Evolutionary conservation across 2,329 filamentous ascomycete species (phyloP), one percentile per base, ranked within the genome.

Genomic region (Ascomycota sp.): DNA sequence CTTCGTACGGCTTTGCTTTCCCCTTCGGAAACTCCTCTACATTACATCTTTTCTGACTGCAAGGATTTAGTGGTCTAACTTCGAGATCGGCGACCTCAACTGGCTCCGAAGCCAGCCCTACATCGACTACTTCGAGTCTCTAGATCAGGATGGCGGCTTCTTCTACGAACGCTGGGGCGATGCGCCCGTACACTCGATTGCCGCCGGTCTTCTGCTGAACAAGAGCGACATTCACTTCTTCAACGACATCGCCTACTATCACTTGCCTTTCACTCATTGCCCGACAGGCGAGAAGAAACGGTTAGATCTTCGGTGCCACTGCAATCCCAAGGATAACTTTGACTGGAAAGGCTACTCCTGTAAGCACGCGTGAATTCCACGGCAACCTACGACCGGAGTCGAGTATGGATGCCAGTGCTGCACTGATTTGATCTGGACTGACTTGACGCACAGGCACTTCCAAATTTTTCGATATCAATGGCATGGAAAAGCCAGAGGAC

Each of bases 121-220:
- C 56, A 57, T 75, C 27, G 86, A 95, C 55, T 98, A 73, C 59
- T 98, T 98, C 46, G 70, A 85, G 30, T 67, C 72, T 5, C 70
- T 98, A 20, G 89, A 98, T 53, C 61, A 69, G 41, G 83, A 92
- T 31, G 89, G 89, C 38, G 89, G 89, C 37, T 98, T 98, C 68
- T 95, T 94, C 64, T 95, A 95, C 53, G 89, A 98, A 57, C 76
- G 86, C 43, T 98, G 86, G 86, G 86, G 86, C 35, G 86, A 98
- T 55, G 89, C 89, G 5, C 89, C 89, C 0, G 82, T 98, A 5
- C 89, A 98, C 59, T 94, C 86, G n/a, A 94, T 98, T 41, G 89
- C 81, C 10, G 89, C 89, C 3, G 68, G 68, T 35, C 59, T 98
- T 25, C 67, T 95, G 53, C 64, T 98, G 38, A 75, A 79, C 53